A percentile compares a stretch with the other conserved stretches of the same genome.
Conservation (phyloP, 768 basidiomycete species). For the Cystofilobasidium bisporidii region DNA sequence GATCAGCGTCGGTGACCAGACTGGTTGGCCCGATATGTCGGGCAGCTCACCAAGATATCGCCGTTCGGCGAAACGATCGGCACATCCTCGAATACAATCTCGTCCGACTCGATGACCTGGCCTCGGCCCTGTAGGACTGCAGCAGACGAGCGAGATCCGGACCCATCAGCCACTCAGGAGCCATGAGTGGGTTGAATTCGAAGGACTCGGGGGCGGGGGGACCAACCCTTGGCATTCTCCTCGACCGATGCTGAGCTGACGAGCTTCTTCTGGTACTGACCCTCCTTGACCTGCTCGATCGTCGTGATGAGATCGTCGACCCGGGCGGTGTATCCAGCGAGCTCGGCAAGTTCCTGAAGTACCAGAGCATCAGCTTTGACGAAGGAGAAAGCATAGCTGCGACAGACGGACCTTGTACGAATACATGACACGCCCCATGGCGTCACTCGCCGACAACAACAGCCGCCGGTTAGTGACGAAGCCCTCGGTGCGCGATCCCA, state of each 20-base stretch:
- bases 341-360: slow-evolving; percentile 66
- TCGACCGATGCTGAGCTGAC: slow-evolving; percentile 63
- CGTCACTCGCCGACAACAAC: slow-evolving; percentile 74
- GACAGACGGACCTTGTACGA: slow-evolving; percentile 59
- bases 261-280: slow-evolving; percentile 79
- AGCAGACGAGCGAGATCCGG: no score
- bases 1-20: no score
- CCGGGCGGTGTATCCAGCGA: slow-evolving; percentile 89
- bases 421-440: slow-evolving; percentile 91
- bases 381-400: background rate
- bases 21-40: no score
- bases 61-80: slow-evolving; percentile 95
- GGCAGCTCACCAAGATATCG: slow-evolving; percentile 58
- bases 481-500: slow-evolving; percentile 60
- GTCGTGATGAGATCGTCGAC: slow-evolving; percentile 82
- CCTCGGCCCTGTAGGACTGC: slow-evolving; percentile 72
- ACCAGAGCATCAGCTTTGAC: slow-evolving; percentile 4
- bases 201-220: no score
- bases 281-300: slow-evolving; percentile 72
- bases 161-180: no score
- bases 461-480: slow-evolving; percentile 94
- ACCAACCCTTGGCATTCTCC: slow-evolving; percentile 66
- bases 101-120: slow-evolving; percentile 67
- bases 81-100: slow-evolving; percentile 84
- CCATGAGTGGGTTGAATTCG: no score